Conservation (phyloP, 805 yeast genomes). For the Yarrowia alimentaria region DNA sequence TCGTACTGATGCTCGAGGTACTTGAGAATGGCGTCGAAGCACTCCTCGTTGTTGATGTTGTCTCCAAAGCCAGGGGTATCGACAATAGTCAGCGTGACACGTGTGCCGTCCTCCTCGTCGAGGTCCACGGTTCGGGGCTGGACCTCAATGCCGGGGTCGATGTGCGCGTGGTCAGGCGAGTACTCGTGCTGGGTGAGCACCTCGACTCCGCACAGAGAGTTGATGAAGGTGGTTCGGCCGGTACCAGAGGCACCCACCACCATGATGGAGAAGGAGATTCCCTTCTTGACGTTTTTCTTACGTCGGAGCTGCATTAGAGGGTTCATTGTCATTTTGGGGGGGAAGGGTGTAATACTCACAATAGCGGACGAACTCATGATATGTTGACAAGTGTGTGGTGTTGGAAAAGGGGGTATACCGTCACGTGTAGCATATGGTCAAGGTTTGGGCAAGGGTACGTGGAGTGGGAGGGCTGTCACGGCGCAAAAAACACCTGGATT, state of each 20-base stretch:
- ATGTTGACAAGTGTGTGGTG: not conserved
- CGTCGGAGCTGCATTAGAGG: conserved; percentile 43
- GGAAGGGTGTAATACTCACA: not conserved
- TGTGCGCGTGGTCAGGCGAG: conserved; percentile 26
- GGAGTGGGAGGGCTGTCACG: not conserved
- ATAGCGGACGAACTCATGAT: conserved; percentile 24
- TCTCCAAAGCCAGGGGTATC: conserved; percentile 81
- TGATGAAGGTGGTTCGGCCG: conserved; percentile 72
- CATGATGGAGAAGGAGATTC: conserved; percentile 63
- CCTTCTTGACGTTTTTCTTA: conserved; percentile 61
- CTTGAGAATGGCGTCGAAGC: conserved; percentile 51
- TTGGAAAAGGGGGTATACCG: conserved; percentile 18
- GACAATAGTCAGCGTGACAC: conserved; percentile 55
- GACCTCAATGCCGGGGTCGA: conserved; percentile 24
- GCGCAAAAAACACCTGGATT: no score
- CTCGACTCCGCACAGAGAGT: conserved; percentile 52
- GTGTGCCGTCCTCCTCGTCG: conserved; percentile 56
- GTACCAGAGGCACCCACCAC: conserved; percentile 71
- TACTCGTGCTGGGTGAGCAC: conserved; percentile 16
- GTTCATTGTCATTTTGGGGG: not conserved
- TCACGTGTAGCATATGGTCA: not conserved
- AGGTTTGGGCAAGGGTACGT: not conserved
- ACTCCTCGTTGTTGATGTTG: conserved; percentile 59
- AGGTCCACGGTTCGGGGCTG: conserved; percentile 41
- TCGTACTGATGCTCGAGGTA: conserved; percentile 73